phyloP scores from a whole-genome alignment of 2,329 filamentous ascomycete species.

The Scolecobasidium constrictum region DNA sequence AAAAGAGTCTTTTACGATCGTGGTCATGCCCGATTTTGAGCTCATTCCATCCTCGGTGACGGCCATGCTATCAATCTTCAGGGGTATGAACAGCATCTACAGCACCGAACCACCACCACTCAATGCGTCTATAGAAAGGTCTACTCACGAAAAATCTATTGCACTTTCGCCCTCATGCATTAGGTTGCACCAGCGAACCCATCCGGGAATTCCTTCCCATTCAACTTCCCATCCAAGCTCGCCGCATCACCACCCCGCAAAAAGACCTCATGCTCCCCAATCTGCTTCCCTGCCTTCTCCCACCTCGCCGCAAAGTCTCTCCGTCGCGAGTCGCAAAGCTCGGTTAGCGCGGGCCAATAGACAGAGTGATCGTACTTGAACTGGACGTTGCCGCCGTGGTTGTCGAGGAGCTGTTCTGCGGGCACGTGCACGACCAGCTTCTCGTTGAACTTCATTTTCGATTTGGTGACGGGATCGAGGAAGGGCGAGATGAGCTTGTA shows the following conservation, averaged over 20 bases:
- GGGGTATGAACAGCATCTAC: too few species aligned
- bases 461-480: slow-evolving; percentile 85
- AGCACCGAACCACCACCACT: too few species aligned
- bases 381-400: slow-evolving; percentile 66
- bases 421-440: slow-evolving; percentile 77
- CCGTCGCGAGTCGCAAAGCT: slow-evolving; percentile 56
- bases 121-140: too few species aligned
- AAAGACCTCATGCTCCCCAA: slow-evolving; percentile 83
- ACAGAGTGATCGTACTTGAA: slow-evolving; percentile 82
- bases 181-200: too few species aligned
- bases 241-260: slow-evolving; percentile 55
- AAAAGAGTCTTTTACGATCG: too few species aligned
- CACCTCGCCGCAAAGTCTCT: slow-evolving; percentile 58
- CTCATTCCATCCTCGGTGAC: too few species aligned
- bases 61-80: too few species aligned
- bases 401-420: slow-evolving; percentile 67
- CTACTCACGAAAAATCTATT: too few species aligned
- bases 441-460: slow-evolving; percentile 98
- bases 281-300: slow-evolving; percentile 64
- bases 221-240: background rate
- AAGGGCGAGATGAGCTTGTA: slow-evolving; percentile 95
- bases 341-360: slow-evolving; percentile 82
- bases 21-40: too few species aligned
- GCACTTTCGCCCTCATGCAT: too few species aligned
- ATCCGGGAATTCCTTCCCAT: background rate